phyloP scores from a whole-genome alignment of 768 basidiomycete species.

The Pholiota molesta region DNA sequence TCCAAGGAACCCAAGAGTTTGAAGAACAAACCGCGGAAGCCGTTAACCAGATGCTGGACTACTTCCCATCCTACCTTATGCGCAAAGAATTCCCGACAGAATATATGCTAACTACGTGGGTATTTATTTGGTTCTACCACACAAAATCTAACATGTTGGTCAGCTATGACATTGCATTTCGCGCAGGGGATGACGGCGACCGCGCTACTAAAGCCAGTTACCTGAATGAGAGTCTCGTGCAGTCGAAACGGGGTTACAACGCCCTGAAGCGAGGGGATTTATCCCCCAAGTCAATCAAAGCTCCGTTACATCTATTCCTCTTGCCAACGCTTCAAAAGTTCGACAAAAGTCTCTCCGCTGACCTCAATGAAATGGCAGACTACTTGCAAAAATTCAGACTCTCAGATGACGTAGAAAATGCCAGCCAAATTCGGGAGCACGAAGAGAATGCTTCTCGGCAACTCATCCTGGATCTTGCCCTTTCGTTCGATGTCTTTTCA shows the following conservation, averaged over 20 bases:
- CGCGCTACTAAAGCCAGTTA: conserved; percentile 55
- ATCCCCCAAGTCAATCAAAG: conserved; percentile 37
- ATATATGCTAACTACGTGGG: conserved; percentile 65
- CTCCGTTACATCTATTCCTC: conserved; percentile 60
- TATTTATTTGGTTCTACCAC: not conserved
- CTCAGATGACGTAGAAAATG: conserved; percentile 34
- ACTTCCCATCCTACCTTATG: conserved; percentile 60
- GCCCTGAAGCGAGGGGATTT: conserved; percentile 54
- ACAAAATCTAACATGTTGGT: conserved; percentile 3
- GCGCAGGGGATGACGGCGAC: conserved; percentile 50
- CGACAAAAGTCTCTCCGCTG: conserved; percentile 37
- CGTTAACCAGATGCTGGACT: conserved; percentile 53
- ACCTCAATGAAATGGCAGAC: conserved; percentile 38
- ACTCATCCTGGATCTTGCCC: conserved; percentile 61
- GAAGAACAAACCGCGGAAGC: conserved; percentile 36
- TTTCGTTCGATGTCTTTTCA: conserved; percentile 63
- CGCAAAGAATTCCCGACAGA: conserved; percentile 49
- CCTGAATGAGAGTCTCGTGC: conserved; percentile 54
- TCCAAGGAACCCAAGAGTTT: conserved; percentile 32
- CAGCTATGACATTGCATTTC: conserved; percentile 68
- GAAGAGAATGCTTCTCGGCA: conserved; percentile 63
- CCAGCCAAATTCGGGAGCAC: conserved; percentile 42
- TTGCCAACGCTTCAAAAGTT: conserved; percentile 45
- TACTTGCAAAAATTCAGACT: conserved; percentile 49
- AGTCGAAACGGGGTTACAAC: conserved; percentile 53